phyloP scores from a whole-genome alignment of 768 basidiomycete genomes.

The Termitomyces titanicus region DNA sequence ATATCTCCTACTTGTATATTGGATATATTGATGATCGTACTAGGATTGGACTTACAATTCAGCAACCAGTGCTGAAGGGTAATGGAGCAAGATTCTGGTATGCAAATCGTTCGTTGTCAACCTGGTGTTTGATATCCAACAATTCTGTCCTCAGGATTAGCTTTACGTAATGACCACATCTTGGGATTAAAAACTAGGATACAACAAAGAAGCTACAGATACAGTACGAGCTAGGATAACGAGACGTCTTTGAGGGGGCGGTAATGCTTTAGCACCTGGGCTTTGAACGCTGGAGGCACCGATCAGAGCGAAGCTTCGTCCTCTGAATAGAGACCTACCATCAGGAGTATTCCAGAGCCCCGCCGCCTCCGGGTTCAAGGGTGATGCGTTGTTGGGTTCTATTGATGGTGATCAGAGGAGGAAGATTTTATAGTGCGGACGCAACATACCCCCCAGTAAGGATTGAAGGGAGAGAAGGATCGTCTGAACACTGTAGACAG shows the following conservation, averaged over 20 bases:
- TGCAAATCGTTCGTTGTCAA: no score
- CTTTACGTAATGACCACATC: constrained; percentile 4
- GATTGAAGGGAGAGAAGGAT: constrained; percentile 87
- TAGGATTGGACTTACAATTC: constrained; percentile 6
- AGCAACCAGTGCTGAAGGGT: constrained; percentile 16
- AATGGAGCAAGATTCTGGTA: not conserved
- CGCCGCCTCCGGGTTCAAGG: constrained; percentile 85
- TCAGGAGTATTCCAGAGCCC: constrained; percentile 72
- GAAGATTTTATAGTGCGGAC: not conserved
- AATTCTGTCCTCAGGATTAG: not conserved
- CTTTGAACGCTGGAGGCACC: constrained; percentile 56
- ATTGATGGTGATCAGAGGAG: constrained; percentile 3
- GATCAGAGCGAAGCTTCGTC: not conserved
- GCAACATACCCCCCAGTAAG: constrained; percentile 73
- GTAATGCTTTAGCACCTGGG: constrained; percentile 70
- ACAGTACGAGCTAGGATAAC: constrained; percentile 16
- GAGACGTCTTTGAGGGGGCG: constrained; percentile 45
- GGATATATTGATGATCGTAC: not conserved
- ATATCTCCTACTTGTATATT: not conserved
- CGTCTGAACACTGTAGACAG: constrained; percentile 89
- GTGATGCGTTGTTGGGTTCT: constrained; percentile 95
- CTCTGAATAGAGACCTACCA: constrained; percentile 32
- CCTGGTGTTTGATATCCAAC: not conserved
- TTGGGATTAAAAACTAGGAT: constrained; percentile 3
- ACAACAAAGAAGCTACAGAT: constrained; percentile 15